Evolutionary conservation across 352 stramenopile species (phyloP).

Genomic region (Thraustochytrium sp.): DNA sequence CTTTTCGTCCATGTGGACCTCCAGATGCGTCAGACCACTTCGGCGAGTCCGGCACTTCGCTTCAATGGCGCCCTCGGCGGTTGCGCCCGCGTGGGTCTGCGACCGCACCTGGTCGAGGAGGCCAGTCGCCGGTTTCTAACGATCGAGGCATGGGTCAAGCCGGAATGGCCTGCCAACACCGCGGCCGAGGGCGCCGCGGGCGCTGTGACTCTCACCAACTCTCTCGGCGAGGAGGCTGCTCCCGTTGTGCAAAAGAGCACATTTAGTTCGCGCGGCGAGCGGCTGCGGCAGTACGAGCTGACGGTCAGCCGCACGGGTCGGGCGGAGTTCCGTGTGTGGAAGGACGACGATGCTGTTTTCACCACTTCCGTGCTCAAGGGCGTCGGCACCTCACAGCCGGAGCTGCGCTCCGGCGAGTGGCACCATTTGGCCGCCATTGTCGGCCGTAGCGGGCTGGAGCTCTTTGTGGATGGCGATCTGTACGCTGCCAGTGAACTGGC

Average conservation of each 20-base stretch:
- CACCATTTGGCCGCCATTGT: slow-evolving; percentile 29
- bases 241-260: slow-evolving; percentile 3
- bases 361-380: slow-evolving; percentile 22
- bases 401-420: not conserved
- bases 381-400: not conserved
- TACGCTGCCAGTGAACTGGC: slow-evolving; percentile 29
- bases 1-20: slow-evolving; percentile 34
- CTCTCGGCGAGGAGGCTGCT: not conserved
- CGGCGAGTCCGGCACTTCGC: not conserved
- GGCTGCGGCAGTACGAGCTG: slow-evolving; percentile 3
- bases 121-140: not conserved
- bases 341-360: not conserved
- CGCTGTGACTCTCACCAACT: too few species aligned
- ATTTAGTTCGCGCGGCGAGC: not conserved
- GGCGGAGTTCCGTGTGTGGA: slow-evolving; percentile 14
- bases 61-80: not conserved
- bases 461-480: slow-evolving; percentile 10
- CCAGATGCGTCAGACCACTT: slow-evolving; percentile 25
- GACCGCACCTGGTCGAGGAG: not conserved
- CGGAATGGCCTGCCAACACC: not conserved
- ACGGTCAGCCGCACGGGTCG: not conserved
- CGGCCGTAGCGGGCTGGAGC: not conserved
- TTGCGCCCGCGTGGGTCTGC: not conserved
- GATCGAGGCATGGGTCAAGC: slow-evolving; percentile 20
- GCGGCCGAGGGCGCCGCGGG: not conserved